Conservation (phyloP, 106 monocot species). For the Dioscorea dumetorum region DNA sequence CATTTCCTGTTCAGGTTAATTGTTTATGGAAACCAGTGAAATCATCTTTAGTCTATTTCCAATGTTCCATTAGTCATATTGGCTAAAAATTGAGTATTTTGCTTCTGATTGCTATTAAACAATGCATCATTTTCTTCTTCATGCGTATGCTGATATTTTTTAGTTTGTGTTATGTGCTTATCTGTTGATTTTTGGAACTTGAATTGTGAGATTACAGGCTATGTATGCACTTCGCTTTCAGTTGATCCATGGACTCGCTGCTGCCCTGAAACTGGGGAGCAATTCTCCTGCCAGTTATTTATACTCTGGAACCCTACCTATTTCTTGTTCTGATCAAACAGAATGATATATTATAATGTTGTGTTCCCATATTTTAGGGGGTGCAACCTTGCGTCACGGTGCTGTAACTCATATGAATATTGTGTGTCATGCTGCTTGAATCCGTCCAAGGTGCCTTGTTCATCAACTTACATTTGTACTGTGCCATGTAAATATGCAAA, state of each 20-base stretch:
- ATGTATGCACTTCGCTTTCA: conserved; percentile 69
- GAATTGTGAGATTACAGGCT: conserved; percentile 42
- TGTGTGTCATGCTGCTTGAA: conserved; percentile 96
- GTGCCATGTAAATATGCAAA: too few relatives aligned
- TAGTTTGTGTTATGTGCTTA: background rate
- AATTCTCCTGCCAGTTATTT: conserved; percentile 90
- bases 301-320: background rate
- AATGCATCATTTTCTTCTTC: too few relatives aligned
- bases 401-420: conserved; percentile 93
- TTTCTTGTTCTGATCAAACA: background rate
- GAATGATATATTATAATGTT: conserved; percentile 7
- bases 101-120: too few relatives aligned
- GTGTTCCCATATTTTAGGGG: conserved; percentile 31
- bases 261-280: conserved; percentile 58
- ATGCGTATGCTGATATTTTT: too few relatives aligned
- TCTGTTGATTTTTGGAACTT: background rate
- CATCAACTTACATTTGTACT: too few relatives aligned
- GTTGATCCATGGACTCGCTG: conserved; percentile 56
- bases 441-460: conserved; percentile 54
- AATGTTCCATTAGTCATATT: background rate
- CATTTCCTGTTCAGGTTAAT: background rate
- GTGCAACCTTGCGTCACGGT: conserved; percentile 74
- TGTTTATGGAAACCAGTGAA: background rate
- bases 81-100: too few relatives aligned
- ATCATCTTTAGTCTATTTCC: background rate